A percentile compares a stretch with the other conserved stretches of the same genome.
phyloP scores from a whole-genome alignment of 768 basidiomycete genomes.

The Calvatia gigantea region DNA sequence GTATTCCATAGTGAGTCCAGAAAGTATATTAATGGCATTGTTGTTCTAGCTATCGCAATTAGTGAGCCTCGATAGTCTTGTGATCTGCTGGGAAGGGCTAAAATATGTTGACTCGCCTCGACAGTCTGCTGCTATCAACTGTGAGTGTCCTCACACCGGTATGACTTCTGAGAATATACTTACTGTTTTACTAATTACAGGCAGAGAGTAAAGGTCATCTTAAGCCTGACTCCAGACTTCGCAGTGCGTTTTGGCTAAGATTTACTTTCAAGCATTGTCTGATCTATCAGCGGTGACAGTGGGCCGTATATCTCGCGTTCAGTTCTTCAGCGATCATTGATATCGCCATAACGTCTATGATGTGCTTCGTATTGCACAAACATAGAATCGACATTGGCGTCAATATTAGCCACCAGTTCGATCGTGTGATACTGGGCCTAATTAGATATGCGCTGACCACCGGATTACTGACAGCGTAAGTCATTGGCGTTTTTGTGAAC shows the following conservation, averaged over 20 bases:
- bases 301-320: constrained; percentile 30
- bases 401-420: constrained; percentile 14
- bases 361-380: constrained; percentile 31
- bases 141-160: neutral
- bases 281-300: constrained; percentile 15
- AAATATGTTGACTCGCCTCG: neutral
- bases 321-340: constrained; percentile 28
- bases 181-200: neutral
- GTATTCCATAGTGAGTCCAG: neutral
- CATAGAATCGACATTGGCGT: constrained; percentile 11
- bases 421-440: constrained; percentile 23
- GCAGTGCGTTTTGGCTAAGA: neutral
- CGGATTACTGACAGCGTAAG: constrained; percentile 28
- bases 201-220: neutral
- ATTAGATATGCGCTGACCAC: constrained; percentile 30
- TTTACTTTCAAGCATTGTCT: no score
- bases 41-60: neutral
- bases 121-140: constrained; percentile 1
- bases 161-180: neutral
- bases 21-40: neutral
- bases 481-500: neutral
- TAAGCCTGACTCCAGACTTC: neutral
- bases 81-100: neutral
- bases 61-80: neutral
- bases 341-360: constrained; percentile 26